Evolutionary conservation across 495 filamentous ascomycete species (phyloP).

Genomic region (Pseudoneurospora amorphoporcata): DNA sequence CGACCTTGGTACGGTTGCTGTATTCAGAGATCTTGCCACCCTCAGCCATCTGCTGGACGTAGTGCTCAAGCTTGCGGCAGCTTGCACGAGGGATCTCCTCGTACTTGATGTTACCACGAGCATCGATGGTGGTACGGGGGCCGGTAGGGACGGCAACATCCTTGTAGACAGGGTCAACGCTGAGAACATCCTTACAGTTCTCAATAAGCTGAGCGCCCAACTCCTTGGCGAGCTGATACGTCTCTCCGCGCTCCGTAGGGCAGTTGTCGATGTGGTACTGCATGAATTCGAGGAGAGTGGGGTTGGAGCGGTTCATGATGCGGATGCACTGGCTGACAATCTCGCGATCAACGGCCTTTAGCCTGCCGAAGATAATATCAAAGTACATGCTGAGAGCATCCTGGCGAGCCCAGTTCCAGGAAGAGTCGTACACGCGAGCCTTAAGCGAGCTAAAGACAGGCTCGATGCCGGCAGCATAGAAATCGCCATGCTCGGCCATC

Average conservation of each 20-base stretch:
- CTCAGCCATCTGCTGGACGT: constrained; percentile 97
- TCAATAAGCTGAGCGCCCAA: constrained; percentile 92
- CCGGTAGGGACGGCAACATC: constrained; percentile 89
- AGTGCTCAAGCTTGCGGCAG: constrained; percentile 95
- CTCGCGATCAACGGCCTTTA: constrained; percentile 88
- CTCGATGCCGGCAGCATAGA: constrained; percentile 90
- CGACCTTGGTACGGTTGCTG: constrained; percentile 94
- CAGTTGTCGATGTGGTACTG: constrained; percentile 99
- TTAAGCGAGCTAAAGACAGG: constrained; percentile 89
- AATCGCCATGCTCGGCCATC: constrained; percentile 89
- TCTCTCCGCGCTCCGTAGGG: constrained; percentile 91
- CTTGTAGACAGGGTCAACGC: constrained; percentile 78
- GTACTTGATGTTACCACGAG: constrained; percentile 80
- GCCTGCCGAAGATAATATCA: constrained; percentile 94
- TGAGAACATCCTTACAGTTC: constrained; percentile 90
- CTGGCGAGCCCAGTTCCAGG: constrained; percentile 98
- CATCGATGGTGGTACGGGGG: constrained; percentile 81
- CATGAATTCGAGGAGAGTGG: constrained; percentile 94
- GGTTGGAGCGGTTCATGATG: constrained; percentile 98
- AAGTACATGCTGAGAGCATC: constrained; percentile 98
- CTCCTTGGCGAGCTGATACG: constrained; percentile 91
- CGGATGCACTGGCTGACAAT: constrained; percentile 97
- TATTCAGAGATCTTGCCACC: constrained; percentile 98
- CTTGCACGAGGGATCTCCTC: constrained; percentile 79
- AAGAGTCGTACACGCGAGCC: constrained; percentile 92